A percentile compares a stretch with the other conserved stretches of the same genome.
Conservation (phyloP, 148 eudicot species). For the Beta vulgaris region DNA sequence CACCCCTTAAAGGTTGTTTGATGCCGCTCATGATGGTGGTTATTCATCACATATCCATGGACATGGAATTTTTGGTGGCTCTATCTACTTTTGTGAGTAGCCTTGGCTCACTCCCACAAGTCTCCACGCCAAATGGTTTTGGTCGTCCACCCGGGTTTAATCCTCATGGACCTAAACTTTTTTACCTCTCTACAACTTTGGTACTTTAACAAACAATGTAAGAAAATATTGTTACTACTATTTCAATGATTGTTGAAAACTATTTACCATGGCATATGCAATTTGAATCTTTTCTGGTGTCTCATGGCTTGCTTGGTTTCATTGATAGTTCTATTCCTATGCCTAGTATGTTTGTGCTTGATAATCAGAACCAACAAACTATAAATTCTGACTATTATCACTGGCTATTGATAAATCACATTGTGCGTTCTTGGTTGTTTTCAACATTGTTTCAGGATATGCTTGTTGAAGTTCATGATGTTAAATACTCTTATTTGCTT, state of each 20-base stretch:
- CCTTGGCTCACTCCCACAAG: too few species aligned
- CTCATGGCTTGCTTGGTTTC: neutral
- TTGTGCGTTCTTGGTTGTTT: neutral
- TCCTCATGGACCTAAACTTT: too few species aligned
- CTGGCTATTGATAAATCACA: too few species aligned
- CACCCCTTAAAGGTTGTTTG: too few species aligned
- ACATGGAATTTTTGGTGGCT: too few species aligned
- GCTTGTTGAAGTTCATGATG: neutral
- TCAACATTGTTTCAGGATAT: neutral
- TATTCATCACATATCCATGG: too few species aligned
- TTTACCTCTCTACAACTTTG: too few species aligned
- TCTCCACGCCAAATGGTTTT: too few species aligned
- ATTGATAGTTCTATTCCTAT: neutral
- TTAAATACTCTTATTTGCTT: neutral
- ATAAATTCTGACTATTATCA: neutral
- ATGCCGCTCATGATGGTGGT: too few species aligned
- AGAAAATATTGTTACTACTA: neutral
- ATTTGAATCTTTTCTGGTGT: neutral
- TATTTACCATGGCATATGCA: neutral
- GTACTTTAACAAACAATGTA: neutral
- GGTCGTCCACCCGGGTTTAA: too few species aligned
- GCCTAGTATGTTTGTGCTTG: neutral
- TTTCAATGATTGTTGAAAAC: neutral
- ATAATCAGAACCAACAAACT: neutral
- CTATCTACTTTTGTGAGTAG: too few species aligned